Base-by-base conservation (phyloP, 768 basidiomycete species). In the Rhodotorula graminis region DNA sequence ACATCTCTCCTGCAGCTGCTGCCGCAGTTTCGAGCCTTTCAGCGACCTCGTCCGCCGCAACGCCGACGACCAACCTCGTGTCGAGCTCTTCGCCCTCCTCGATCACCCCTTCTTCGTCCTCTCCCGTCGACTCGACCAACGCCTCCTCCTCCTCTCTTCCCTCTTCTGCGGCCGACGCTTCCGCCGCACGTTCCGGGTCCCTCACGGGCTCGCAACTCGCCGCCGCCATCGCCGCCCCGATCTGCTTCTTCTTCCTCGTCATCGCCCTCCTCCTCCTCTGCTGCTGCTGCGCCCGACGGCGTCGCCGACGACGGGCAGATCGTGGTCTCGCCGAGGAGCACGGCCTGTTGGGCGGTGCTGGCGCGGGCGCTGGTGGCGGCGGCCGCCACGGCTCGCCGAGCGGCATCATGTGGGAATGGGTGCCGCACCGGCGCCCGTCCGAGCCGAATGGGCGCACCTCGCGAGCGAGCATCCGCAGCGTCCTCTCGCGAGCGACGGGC, bases 131-230 rank as follows among this genome's bases (percentile, higher is more conserved):
- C 61, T 4, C 37, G 2, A 49, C 56, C 29, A 12, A 12, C 31
- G 10, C 27, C 23, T 19, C 64, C n/a, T 49, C 42, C 0, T n/a
- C 25, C 46, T 8, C 67, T 31, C 6, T n/a, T n/a, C n/a, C n/a
- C n/a, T n/a, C 42, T 12, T 40, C 37, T 2, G 12, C n/a, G 7
- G 27, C 59, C 3, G 12, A 42, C 29, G 7, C 3, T 12, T 12
- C 52, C 52, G 21, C 50, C 27, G 40, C n/a, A 16, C 16, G 52
- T 2, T 46, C 44, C 7, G 14, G 21, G 27, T 56, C 44, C 23
- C 70, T 71, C n/a, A 62, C 69, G 9, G 53, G 56, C 25, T 67
- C 63, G 9, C 70, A 71, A 31, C 62, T 74, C 33, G 73, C 69
- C 29, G 69, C 70, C 29, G 63, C 66, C 42, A 67, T 70, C 55